phyloP scores from a whole-genome alignment of 2,329 filamentous ascomycete species.

The Aspergillus transmontanensis region DNA sequence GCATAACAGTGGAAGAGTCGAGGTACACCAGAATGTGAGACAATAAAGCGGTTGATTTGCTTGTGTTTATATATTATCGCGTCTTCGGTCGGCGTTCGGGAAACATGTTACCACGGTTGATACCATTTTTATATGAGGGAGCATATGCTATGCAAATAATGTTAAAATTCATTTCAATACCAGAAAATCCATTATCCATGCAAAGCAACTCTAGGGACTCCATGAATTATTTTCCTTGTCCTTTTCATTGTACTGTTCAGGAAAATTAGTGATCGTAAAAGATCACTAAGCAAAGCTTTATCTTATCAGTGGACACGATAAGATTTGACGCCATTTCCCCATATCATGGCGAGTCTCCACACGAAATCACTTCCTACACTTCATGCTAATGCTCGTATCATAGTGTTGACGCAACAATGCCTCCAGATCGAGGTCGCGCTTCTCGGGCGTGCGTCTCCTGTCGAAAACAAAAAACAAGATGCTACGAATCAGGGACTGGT shows the following conservation, averaged over 20 bases:
- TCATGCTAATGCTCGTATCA: neutral
- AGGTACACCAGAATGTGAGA: constrained; percentile 38
- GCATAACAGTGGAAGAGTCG: constrained; percentile 52
- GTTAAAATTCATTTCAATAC: too few relatives aligned
- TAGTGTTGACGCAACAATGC: neutral
- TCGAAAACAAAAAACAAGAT: constrained; percentile 47
- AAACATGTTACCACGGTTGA: neutral
- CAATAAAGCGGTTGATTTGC: neutral
- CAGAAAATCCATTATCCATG: too few relatives aligned
- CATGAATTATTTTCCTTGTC: too few relatives aligned
- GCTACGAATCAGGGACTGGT: constrained; percentile 37
- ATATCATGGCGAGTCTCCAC: constrained; percentile 2
- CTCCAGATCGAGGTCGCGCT: constrained; percentile 21
- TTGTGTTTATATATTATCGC: neutral
- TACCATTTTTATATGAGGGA: neutral
- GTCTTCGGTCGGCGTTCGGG: neutral
- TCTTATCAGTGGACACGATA: constrained; percentile 5
- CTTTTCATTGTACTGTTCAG: neutral
- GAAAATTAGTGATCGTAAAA: neutral
- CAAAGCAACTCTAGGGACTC: too few relatives aligned
- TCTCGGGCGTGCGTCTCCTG: constrained; percentile 42
- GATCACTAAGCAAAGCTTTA: neutral
- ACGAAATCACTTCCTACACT: neutral
- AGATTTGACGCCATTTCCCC: constrained; percentile 3
- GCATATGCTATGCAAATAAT: neutral